A percentile compares a stretch with the other conserved stretches of the same genome.
Evolutionary conservation across 2,329 filamentous ascomycete species (phyloP).

Genomic region (Volutella citrinella): DNA sequence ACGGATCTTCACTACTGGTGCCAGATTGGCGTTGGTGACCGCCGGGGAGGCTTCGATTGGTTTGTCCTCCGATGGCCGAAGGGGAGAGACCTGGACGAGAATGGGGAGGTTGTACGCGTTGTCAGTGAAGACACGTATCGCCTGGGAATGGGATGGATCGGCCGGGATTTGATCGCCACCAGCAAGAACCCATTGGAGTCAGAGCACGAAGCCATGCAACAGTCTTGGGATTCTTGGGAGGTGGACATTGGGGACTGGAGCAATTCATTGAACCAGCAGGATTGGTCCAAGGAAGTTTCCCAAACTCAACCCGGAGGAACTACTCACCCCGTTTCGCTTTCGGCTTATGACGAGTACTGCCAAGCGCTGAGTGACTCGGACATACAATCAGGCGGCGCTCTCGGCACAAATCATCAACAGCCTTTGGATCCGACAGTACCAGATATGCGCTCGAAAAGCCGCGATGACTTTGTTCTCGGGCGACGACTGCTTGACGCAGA

Average conservation of each 20-base stretch:
- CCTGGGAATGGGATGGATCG: constrained; percentile 73
- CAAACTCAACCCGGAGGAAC: constrained; percentile 19
- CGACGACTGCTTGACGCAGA: constrained; percentile 47
- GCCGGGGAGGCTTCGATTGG: constrained; percentile 87
- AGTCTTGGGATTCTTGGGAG: constrained; percentile 66
- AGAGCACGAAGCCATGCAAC: constrained; percentile 61
- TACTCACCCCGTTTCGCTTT: constrained; percentile 10
- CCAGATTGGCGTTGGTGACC: constrained; percentile 88
- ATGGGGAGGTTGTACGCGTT: constrained; percentile 69
- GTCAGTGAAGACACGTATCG: constrained; percentile 78
- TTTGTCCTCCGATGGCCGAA: constrained; percentile 75
- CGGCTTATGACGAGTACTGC: constrained; percentile 49
- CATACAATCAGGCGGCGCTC: constrained; percentile 49
- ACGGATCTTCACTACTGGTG: constrained; percentile 94
- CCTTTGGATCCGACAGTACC: constrained; percentile 63
- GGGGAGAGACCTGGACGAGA: constrained; percentile 64
- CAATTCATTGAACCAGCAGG: constrained; percentile 35
- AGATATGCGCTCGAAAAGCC: constrained; percentile 42
- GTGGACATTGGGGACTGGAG: constrained; percentile 61
- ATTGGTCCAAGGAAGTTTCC: constrained; percentile 34
- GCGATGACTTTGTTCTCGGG: constrained; percentile 51
- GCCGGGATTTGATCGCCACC: constrained; percentile 53
- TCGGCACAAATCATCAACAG: constrained; percentile 44
- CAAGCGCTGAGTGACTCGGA: constrained; percentile 66
- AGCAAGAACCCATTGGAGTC: constrained; percentile 36